Evolutionary conservation across 345 rosid species (phyloP).

Genomic region (Rhodomyrtus tomentosa): DNA sequence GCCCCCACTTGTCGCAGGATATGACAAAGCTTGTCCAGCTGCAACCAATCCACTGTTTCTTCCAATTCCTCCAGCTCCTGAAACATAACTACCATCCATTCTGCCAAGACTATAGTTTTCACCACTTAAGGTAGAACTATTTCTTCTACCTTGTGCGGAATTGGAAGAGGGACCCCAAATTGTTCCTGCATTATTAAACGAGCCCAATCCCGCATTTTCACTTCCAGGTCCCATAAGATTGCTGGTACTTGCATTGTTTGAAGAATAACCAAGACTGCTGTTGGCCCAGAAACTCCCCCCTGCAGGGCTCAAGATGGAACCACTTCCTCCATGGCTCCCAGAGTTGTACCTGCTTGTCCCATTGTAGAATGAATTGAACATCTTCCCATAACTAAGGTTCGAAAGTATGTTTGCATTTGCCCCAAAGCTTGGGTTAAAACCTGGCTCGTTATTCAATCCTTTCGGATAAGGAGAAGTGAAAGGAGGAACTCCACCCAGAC

Average conservation of each 20-base stretch:
- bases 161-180: conserved; percentile 42
- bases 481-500: conserved; percentile 48
- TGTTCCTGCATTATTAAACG: conserved; percentile 46
- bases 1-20: conserved; percentile 22
- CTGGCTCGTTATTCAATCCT: conserved; percentile 56
- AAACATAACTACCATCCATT: conserved; percentile 19
- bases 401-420: conserved; percentile 32
- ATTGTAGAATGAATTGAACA: conserved; percentile 37
- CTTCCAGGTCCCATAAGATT: conserved; percentile 20
- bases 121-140: conserved; percentile 15
- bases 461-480: conserved; percentile 46
- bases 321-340: conserved; percentile 16
- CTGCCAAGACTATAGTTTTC: conserved; percentile 16
- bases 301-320: conserved; percentile 32
- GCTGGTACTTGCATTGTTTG: conserved; percentile 17
- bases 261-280: conserved; percentile 24
- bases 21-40: conserved; percentile 11
- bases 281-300: conserved; percentile 60
- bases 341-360: conserved; percentile 36
- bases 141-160: conserved; percentile 23
- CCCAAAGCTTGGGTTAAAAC: conserved; percentile 41
- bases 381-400: conserved; percentile 43
- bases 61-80: conserved; percentile 32
- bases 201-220: conserved; percentile 42
- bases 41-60: conserved; percentile 19